phyloP scores from a whole-genome alignment of 441 rosid genomes.

The Pelargonium myrrhifolium region DNA sequence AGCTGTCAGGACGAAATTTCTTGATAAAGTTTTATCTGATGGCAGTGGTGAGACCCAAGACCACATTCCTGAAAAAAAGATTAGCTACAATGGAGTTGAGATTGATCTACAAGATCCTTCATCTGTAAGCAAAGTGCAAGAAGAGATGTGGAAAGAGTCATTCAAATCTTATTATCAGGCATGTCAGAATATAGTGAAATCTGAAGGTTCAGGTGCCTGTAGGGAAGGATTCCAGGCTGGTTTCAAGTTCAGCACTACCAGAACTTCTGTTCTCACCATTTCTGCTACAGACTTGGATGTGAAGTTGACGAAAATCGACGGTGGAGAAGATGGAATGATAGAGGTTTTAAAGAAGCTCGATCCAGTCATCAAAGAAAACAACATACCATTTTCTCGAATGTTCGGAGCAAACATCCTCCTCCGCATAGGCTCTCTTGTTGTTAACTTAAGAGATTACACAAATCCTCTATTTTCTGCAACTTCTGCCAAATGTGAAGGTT shows the following conservation, averaged over 20 bases:
- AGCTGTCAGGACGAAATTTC: constrained; percentile 86
- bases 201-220: constrained; percentile 89
- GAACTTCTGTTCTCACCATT: constrained; percentile 77
- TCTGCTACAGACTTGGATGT: constrained; percentile 86
- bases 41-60: constrained; percentile 53
- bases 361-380: constrained; percentile 63
- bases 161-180: constrained; percentile 85
- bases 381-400: constrained; percentile 89
- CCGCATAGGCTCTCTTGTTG: constrained; percentile 52
- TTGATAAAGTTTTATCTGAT: constrained; percentile 58
- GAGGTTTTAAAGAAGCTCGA: constrained; percentile 83
- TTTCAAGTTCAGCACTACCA: constrained; percentile 65
- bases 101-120: constrained; percentile 57
- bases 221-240: constrained; percentile 87
- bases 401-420: constrained; percentile 77
- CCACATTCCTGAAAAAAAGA: constrained; percentile 40
- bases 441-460: constrained; percentile 74
- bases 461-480: constrained; percentile 79
- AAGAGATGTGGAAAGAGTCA: constrained; percentile 60
- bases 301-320: constrained; percentile 67
- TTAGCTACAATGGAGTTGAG: constrained; percentile 53
- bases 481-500: constrained; percentile 86
- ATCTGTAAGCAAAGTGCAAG: constrained; percentile 54
- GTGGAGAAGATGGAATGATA: constrained; percentile 90
- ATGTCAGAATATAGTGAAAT: constrained; percentile 63